Percentiles rank a stretch among this genome's conserved stretches.
These are phyloP conservation scores for Miscanthus lutarioriparius DNA, from an alignment of 176 grass and related monocot genomes.

Conservation along the genomic window DNA sequence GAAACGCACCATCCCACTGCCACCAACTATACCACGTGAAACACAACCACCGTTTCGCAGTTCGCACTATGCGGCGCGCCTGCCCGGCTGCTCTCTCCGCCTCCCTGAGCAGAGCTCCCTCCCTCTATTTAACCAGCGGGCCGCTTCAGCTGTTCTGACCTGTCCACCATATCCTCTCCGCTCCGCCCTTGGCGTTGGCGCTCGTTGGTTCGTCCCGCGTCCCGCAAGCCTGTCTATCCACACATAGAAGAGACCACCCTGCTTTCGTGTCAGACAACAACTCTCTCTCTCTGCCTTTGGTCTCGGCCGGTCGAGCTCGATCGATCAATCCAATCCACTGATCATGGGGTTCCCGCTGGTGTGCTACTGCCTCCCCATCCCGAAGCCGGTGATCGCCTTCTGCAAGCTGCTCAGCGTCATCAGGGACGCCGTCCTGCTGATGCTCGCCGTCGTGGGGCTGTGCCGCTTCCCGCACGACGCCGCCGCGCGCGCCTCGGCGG, in stretches of 20 bases:
- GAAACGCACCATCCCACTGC: neutral
- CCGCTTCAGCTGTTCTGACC: neutral
- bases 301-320: neutral
- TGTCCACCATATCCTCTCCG: neutral
- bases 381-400: conserved; percentile 54
- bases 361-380: conserved; percentile 47
- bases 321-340: too few species aligned
- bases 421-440: conserved; percentile 30
- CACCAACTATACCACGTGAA: conserved; percentile 22
- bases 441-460: conserved; percentile 42
- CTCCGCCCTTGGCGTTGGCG: too few species aligned
- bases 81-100: neutral
- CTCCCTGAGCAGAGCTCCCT: neutral
- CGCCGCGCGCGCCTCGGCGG: neutral
- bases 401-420: conserved; percentile 41
- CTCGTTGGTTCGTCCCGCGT: neutral
- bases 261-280: neutral
- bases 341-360: conserved; percentile 76
- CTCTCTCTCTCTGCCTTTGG: neutral
- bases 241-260: neutral
- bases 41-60: neutral
- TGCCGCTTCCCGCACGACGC: neutral
- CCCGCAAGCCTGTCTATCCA: neutral
- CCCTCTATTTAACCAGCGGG: conserved; percentile 19
- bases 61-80: neutral